phyloP scores from a whole-genome alignment of 2,329 filamentous ascomycete species.

The Penicillium sp. region DNA sequence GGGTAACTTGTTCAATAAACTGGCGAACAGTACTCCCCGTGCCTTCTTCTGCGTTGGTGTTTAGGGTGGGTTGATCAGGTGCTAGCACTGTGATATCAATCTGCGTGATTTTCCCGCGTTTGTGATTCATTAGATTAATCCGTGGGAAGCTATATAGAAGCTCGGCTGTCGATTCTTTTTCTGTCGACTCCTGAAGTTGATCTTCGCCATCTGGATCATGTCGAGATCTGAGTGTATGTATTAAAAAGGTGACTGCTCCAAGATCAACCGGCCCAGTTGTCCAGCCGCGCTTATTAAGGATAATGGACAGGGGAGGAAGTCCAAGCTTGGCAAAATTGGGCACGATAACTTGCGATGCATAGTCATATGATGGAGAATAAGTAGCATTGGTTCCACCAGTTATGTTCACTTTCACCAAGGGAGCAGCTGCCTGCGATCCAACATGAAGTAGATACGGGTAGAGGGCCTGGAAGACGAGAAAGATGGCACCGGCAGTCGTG shows the following conservation, averaged over 20 bases:
- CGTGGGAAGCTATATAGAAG: constrained; percentile 27
- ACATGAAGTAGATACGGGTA: constrained; percentile 58
- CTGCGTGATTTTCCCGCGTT: constrained; percentile 33
- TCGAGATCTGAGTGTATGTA: constrained; percentile 42
- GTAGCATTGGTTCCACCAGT: constrained; percentile 61
- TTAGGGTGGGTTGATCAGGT: constrained; percentile 26
- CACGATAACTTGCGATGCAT: constrained; percentile 55
- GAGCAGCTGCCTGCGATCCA: constrained; percentile 18
- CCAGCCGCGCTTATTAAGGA: constrained; percentile 56
- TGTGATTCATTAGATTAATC: constrained; percentile 33
- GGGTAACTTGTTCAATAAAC: constrained; percentile 26
- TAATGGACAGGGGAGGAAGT: constrained; percentile 47
- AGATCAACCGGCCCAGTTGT: constrained; percentile 46
- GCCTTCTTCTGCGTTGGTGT: neutral
- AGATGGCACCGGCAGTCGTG: constrained; percentile 54
- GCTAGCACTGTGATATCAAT: constrained; percentile 44
- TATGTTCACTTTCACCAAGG: constrained; percentile 45
- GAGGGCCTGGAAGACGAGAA: constrained; percentile 59
- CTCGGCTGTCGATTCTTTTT: neutral
- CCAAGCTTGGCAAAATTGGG: constrained; percentile 55
- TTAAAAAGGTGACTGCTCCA: constrained; percentile 51
- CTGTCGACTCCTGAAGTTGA: neutral
- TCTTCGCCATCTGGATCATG: neutral
- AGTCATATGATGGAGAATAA: constrained; percentile 57
- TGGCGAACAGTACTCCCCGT: constrained; percentile 20